Conservation (phyloP, 2,329 filamentous ascomycete genomes). For the Pyricularia grisea region DNA sequence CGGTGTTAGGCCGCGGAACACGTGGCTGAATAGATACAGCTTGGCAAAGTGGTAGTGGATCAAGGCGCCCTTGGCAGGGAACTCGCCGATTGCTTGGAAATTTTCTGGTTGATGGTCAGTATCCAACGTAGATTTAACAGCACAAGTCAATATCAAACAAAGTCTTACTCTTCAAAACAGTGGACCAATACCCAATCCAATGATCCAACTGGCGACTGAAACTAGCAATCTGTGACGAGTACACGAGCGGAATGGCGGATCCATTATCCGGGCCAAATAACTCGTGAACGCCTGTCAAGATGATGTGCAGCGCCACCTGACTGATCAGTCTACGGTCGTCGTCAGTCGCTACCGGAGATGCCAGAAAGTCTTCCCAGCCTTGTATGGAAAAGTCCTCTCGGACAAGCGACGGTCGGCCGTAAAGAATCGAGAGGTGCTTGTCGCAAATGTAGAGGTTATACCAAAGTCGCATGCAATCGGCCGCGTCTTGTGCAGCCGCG, state of each 20-base stretch:
- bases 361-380: conserved; percentile 47
- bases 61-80: conserved; percentile 20
- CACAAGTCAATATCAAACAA: no score
- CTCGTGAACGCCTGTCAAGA: conserved; percentile 44
- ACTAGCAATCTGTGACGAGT: conserved; percentile 34
- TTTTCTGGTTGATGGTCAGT: conserved; percentile 16
- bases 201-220: conserved; percentile 24
- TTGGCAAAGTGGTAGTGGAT: conserved; percentile 22
- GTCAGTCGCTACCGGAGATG: conserved; percentile 37
- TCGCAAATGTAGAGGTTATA: conserved; percentile 53
- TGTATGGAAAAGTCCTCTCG: conserved; percentile 48
- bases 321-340: conserved; percentile 47
- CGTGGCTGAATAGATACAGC: conserved; percentile 19
- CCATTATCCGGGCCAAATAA: conserved; percentile 46
- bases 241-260: conserved; percentile 37
- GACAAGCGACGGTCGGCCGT: conserved; percentile 48
- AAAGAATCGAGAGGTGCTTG: conserved; percentile 51
- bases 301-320: conserved; percentile 48
- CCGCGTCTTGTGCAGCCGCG: conserved; percentile 26
- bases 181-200: conserved; percentile 27
- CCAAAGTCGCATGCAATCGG: conserved; percentile 49
- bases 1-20: conserved; percentile 16
- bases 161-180: conserved; percentile 9
- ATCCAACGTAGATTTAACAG: neutral
- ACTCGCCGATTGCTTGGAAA: conserved; percentile 20